Percentiles rank a stretch among this genome's conserved stretches.
Conservation (phyloP, 2,329 filamentous ascomycete species). For the Trichoderma harzianum region DNA sequence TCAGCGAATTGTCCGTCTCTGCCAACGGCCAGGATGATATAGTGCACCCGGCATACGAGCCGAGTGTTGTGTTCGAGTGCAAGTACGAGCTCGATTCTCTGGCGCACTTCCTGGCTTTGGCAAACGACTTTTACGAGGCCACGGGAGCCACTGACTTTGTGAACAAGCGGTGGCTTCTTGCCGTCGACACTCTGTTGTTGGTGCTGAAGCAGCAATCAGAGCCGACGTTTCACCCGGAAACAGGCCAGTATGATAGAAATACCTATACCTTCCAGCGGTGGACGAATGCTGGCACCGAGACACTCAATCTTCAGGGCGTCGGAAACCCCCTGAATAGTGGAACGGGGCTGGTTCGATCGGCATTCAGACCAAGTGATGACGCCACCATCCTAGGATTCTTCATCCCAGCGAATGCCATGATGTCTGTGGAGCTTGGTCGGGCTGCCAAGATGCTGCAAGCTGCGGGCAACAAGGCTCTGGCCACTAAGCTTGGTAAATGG, state of each 20-base stretch:
- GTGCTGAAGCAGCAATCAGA: constrained; percentile 76
- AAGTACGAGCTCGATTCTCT: constrained; percentile 98
- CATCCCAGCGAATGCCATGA: constrained; percentile 95
- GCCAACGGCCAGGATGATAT: constrained; percentile 77
- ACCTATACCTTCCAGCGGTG: constrained; percentile 82
- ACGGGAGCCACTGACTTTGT: constrained; percentile 77
- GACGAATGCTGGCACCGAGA: constrained; percentile 85
- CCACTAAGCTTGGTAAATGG: constrained; percentile 55
- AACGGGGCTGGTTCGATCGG: constrained; percentile 83
- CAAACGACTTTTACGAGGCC: constrained; percentile 80
- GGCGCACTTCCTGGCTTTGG: constrained; percentile 81
- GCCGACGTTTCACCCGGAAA: constrained; percentile 72
- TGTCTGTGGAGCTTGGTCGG: constrained; percentile 80
- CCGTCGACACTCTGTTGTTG: constrained; percentile 68
- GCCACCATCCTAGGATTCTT: constrained; percentile 92
- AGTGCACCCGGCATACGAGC: constrained; percentile 86
- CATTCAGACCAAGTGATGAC: constrained; percentile 93
- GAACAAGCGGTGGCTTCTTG: constrained; percentile 72
- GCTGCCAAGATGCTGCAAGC: constrained; percentile 66
- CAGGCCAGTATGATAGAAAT: constrained; percentile 64
- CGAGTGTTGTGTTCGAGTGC: constrained; percentile 87
- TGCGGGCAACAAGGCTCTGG: constrained; percentile 52
- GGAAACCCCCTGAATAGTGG: constrained; percentile 88
- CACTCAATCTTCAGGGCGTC: constrained; percentile 72
- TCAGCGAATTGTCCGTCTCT: constrained; percentile 68